Evolutionary conservation across 139 green algal genomes (phyloP), one percentile per base, ranked within the genome.

Genomic region (Volvox reticuliferus): DNA sequence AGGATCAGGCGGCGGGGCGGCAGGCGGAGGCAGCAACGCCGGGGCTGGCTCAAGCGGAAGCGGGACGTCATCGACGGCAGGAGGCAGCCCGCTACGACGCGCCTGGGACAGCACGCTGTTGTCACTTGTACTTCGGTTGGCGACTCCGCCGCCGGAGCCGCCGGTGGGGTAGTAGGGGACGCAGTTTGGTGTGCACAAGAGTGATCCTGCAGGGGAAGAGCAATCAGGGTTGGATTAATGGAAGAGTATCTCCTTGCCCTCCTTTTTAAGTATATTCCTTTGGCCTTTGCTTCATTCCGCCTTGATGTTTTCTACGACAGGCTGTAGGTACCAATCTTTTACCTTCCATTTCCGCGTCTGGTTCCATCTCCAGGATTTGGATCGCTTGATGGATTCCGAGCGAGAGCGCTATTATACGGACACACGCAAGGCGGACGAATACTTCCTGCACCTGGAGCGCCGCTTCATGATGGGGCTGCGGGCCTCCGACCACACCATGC

Each of bases 401-500:
- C 81, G 61, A 32, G 86, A 90, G 44, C 86, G 86, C n/a, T 50
- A 82, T 35, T 79, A 73, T 0, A n/a, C 28, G 35, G 86, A 83
- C 13, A 37, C 21, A 0, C 71, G 73, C 50, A 44, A 55, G 36
- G 71, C 92, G 37, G 81, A 93, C 28, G 97, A 99, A 75, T 95
- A 97, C 18, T 98, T 99, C 88, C 86, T 92, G 61, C 96, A 97
- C 78, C 97, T 99, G 61, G 98, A 99, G 96, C 95, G 97, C 22
- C 88, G 93, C 2, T 98, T 97, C 92, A 94, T 99, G 88, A 93
- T 98, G n/a, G 98, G 98, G 1, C 94, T 99, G 65, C 94, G 98
- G 32, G 95, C 96, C 1, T 71, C 80, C 26, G 91, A 97, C 83
- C 96, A 97, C 3, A 86, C 76, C 21, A 89, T 96, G 71, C 94